These are phyloP conservation scores for Camellia sinensis DNA, from an alignment of 148 eudicot genomes.

Conservation along the genomic window DNA sequence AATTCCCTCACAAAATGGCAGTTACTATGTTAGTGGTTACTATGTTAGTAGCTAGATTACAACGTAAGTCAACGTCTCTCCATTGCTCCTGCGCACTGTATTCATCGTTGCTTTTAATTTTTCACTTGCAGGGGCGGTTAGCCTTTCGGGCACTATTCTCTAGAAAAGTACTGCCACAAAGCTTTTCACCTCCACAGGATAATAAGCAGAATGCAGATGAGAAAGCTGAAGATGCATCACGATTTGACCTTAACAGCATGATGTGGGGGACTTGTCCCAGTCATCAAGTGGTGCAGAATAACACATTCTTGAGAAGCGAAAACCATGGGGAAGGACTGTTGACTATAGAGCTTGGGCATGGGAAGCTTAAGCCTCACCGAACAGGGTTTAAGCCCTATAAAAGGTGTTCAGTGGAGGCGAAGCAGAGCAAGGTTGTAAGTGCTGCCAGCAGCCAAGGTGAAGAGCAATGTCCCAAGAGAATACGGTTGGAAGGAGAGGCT, in stretches of 20 bases:
- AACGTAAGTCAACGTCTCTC: too few species aligned
- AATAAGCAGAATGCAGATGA: constrained; percentile 24
- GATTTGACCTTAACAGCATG: constrained; percentile 52
- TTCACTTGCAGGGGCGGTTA: constrained; percentile 64
- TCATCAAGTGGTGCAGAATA: constrained; percentile 29
- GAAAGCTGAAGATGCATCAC: constrained; percentile 30
- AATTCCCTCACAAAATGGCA: too few species aligned
- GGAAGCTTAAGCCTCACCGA: constrained; percentile 49
- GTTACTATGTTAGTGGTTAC: too few species aligned
- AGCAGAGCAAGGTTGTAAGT: constrained; percentile 44
- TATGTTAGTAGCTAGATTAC: too few species aligned
- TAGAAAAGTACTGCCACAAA: constrained; percentile 77
- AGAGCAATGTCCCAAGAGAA: constrained; percentile 67
- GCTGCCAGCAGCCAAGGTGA: constrained; percentile 46
- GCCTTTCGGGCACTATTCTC: constrained; percentile 88
- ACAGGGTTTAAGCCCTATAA: constrained; percentile 97
- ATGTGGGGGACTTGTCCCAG: constrained; percentile 36
- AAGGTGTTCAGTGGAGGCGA: constrained; percentile 84
- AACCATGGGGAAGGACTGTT: constrained; percentile 31
- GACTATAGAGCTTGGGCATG: constrained; percentile 41
- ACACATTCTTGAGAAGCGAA: constrained; percentile 27
- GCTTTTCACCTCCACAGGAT: constrained; percentile 67
- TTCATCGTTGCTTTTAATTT: not conserved
- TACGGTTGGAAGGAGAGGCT: constrained; percentile 75
- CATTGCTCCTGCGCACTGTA: not conserved